Evolutionary conservation across 73 alveolate species (phyloP).

Genomic region (Chromera velia): DNA sequence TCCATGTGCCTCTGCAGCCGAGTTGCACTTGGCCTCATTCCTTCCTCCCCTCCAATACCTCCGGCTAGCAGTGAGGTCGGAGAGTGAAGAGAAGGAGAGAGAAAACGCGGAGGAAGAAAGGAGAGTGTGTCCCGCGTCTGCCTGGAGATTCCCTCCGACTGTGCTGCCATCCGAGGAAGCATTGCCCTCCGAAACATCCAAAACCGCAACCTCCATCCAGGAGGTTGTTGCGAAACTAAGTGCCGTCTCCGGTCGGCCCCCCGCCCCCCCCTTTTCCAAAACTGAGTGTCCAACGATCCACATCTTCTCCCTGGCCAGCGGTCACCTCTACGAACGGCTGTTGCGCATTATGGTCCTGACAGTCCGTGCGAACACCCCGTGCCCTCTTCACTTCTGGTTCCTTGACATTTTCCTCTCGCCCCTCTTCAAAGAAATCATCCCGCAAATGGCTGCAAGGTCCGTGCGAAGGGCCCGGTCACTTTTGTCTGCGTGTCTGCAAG

Average conservation of each 20-base stretch:
- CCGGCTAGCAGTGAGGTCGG: too few species aligned
- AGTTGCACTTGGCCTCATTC: too few species aligned
- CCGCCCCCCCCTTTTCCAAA: too few species aligned
- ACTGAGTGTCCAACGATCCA: constrained; percentile 9
- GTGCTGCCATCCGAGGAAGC: too few species aligned
- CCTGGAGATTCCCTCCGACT: neutral
- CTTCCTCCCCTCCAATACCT: too few species aligned
- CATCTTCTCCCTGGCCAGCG: constrained; percentile 51
- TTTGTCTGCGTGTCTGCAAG: too few species aligned
- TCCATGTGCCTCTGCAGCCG: too few species aligned
- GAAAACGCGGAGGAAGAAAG: neutral
- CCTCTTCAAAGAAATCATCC: constrained; percentile 12
- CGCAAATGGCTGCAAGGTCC: constrained; percentile 8
- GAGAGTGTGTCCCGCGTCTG: neutral
- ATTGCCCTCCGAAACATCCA: neutral
- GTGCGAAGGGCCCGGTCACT: too few species aligned
- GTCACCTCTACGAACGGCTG: constrained; percentile 59
- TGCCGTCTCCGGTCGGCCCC: too few species aligned
- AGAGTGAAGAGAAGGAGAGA: too few species aligned
- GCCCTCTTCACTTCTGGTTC: constrained; percentile 47
- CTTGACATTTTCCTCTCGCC: constrained; percentile 47
- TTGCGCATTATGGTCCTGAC: constrained; percentile 53
- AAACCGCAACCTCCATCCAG: neutral
- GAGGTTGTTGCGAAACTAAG: neutral
- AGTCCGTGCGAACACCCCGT: constrained; percentile 21